These are phyloP conservation scores for Teunomyces cretensis DNA, from an alignment of 805 yeast genomes.

Conservation along the genomic window DNA sequence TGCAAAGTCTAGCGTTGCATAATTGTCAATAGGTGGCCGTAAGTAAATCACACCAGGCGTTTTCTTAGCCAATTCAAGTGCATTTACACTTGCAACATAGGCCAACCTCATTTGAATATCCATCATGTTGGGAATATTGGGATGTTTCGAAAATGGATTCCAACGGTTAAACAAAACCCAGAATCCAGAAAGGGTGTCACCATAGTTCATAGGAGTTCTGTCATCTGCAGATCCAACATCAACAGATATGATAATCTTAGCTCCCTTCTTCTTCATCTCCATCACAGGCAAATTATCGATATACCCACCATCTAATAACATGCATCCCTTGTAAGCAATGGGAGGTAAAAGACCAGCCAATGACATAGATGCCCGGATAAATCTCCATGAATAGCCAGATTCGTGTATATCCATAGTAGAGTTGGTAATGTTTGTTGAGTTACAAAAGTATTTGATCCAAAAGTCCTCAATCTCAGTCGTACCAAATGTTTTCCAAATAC, in stretches of 20 bases:
- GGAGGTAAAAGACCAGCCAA: constrained; percentile 92
- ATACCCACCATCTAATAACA: constrained; percentile 95
- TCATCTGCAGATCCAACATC: constrained; percentile 97
- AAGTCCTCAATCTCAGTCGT: constrained; percentile 92
- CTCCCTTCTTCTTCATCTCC: constrained; percentile 90
- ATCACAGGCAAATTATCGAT: constrained; percentile 89
- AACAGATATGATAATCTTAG: constrained; percentile 82
- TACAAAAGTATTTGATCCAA: constrained; percentile 86
- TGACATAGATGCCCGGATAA: constrained; percentile 94
- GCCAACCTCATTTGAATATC: constrained; percentile 92
- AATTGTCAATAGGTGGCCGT: constrained; percentile 91
- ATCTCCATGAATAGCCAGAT: constrained; percentile 93
- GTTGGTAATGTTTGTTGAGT: constrained; percentile 92
- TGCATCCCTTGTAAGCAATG: constrained; percentile 81
- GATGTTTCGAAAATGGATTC: constrained; percentile 86
- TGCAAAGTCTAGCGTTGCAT: constrained; percentile 88
- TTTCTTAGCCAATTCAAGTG: constrained; percentile 80
- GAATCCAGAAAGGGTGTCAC: constrained; percentile 87
- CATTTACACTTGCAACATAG: constrained; percentile 92
- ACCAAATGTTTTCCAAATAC: constrained; percentile 96
- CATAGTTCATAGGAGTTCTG: constrained; percentile 83
- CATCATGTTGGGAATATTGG: constrained; percentile 90
- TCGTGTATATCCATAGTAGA: constrained; percentile 94
- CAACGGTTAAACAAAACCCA: constrained; percentile 87
- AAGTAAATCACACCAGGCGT: constrained; percentile 84